Evolutionary conservation across 108 stramenopile genomes (phyloP).

Genomic region (Conticribra guillardii): DNA sequence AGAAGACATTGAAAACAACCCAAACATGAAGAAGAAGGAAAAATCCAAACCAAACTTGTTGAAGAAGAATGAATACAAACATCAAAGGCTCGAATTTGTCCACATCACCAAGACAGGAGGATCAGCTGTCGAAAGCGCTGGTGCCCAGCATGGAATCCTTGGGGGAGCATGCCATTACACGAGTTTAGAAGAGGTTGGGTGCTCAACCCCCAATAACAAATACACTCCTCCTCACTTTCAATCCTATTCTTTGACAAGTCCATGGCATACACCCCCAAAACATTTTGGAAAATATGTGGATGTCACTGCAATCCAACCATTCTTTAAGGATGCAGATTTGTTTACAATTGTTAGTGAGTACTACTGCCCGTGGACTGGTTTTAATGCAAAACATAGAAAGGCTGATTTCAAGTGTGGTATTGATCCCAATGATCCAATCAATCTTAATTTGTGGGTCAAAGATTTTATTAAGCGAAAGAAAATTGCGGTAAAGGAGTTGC

Average conservation of each 20-base stretch:
- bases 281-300: neutral
- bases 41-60: too few species aligned
- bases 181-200: constrained; percentile 14
- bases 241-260: constrained; percentile 16
- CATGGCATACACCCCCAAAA: constrained; percentile 37
- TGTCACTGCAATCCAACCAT: neutral
- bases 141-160: constrained; percentile 20
- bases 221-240: constrained; percentile 20
- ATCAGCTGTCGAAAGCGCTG: constrained; percentile 42
- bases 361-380: constrained; percentile 41
- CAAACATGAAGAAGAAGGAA: too few species aligned
- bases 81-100: constrained; percentile 47
- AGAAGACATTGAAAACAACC: too few species aligned
- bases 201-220: constrained; percentile 13
- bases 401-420: neutral
- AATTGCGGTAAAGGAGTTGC: neutral
- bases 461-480: constrained; percentile 1
- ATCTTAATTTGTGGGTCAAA: constrained; percentile 33
- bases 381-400: constrained; percentile 8
- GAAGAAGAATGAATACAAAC: too few species aligned
- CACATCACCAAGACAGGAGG: constrained; percentile 67
- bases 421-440: constrained; percentile 7
- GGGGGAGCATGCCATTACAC: constrained; percentile 57
- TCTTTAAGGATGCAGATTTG: constrained; percentile 38
- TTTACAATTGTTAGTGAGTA: constrained; percentile 58